These are phyloP conservation scores for Paraphaeosphaeria minitans DNA, from an alignment of 2,329 filamentous ascomycete species.

Conservation along the genomic window DNA sequence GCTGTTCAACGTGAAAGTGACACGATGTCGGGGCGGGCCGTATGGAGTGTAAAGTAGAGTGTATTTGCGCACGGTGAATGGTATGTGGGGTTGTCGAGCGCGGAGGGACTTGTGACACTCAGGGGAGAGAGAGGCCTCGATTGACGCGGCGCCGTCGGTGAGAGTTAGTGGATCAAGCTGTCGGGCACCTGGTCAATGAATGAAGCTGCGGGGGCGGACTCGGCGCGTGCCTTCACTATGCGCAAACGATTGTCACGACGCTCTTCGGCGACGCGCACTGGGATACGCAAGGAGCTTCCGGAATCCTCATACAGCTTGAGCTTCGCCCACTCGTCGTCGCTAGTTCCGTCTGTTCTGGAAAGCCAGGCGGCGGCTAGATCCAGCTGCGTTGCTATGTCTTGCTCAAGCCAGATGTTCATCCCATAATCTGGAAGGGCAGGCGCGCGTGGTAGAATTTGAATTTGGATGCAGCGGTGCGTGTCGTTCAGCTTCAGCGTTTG, in stretches of 20 bases:
- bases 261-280: conserved; percentile 13
- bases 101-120: conserved; percentile 11
- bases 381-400: conserved; percentile 27
- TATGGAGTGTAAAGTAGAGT: conserved; percentile 33
- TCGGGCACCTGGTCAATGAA: conserved; percentile 1
- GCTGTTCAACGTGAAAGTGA: conserved; percentile 29
- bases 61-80: conserved; percentile 30
- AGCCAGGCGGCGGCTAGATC: conserved; percentile 31
- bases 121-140: conserved; percentile 24
- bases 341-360: conserved; percentile 16
- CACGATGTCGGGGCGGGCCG: conserved; percentile 27
- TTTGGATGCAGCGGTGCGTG: too few relatives aligned
- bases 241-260: conserved; percentile 22
- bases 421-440: conserved; percentile 2
- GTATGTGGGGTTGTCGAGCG: background rate
- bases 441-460: too few relatives aligned
- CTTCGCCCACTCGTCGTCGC: conserved; percentile 24
- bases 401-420: conserved; percentile 30
- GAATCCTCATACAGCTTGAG: conserved; percentile 37
- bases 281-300: conserved; percentile 41
- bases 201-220: background rate
- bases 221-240: conserved; percentile 29
- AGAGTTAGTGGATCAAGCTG: conserved; percentile 29
- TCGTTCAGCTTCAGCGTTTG: too few relatives aligned
- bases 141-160: conserved; percentile 33